Evolutionary conservation across 2,329 filamentous ascomycete species (phyloP).

Genomic region (Trichophyton benhamiae): DNA sequence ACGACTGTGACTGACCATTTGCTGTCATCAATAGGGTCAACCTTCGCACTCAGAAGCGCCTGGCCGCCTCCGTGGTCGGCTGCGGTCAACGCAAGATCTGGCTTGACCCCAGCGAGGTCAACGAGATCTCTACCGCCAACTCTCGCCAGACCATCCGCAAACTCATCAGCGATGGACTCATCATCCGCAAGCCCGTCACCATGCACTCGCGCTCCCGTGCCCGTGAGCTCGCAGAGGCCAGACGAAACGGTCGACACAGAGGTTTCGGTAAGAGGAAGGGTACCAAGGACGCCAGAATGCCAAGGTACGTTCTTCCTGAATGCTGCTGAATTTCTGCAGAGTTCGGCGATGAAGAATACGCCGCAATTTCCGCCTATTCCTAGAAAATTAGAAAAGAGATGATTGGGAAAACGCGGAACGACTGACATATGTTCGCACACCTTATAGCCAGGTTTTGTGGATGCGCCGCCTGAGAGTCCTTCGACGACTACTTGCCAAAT

Average conservation of each 20-base stretch:
- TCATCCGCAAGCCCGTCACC: conserved; percentile 99
- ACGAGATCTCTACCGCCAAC: conserved; percentile 99
- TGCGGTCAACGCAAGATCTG: conserved; percentile 99
- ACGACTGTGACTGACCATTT: not conserved
- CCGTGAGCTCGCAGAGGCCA: conserved; percentile 85
- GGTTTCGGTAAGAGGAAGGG: conserved; percentile 99
- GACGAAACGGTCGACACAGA: conserved; percentile 92
- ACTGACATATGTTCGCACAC: conserved; percentile 7
- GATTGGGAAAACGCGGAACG: not conserved
- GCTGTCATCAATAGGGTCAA: conserved; percentile 64
- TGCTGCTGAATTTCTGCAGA: not conserved
- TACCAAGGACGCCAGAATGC: conserved; percentile 99
- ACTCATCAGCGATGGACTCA: conserved; percentile 98
- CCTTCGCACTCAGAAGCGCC: conserved; percentile 99
- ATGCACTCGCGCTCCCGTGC: conserved; percentile 98
- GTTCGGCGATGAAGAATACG: not conserved
- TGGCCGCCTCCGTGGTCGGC: conserved; percentile 95
- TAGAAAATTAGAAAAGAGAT: not conserved
- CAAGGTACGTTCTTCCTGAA: conserved; percentile 54
- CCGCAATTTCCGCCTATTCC: not conserved
- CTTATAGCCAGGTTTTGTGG: conserved; percentile 82
- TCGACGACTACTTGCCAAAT: conserved; percentile 97
- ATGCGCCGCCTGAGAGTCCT: conserved; percentile 99
- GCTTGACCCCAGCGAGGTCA: conserved; percentile 99
- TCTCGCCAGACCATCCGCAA: conserved; percentile 99